Base-by-base conservation (phyloP, 2,329 filamentous ascomycete species). In the Fusarium armeniacum region DNA sequence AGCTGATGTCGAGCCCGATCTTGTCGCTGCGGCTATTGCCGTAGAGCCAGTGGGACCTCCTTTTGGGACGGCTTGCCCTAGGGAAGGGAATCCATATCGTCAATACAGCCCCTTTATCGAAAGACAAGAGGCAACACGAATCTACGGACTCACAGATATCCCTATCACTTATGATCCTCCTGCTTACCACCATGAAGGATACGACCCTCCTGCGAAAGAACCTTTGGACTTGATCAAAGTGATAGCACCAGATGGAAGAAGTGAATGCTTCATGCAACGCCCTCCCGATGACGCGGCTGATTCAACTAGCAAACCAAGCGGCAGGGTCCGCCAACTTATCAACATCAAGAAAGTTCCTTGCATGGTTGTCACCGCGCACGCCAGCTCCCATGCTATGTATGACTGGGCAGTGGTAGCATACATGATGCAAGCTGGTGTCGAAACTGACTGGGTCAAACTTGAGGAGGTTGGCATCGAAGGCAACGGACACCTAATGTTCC, bases 31-130 rank as follows among this genome's bases (percentile, higher is more conserved):
- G 1, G 81, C 88, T 22, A 75, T 89, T 2, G 79, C 82, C 1
- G 65, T 89, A 15, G 87, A 89, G 69, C 86, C 86, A 0, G 74
- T 78, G 6, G 86, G 86, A 0, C 86, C 86, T 2, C 86, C 85
- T 0, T 87, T 84, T 68, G 78, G 77, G 13, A 70, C 54, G 2
- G 65, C 70, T 3, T 52, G 55, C 13, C 36, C 56, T 0, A 65
- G 51, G 10, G 36, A 9, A 41, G 45, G 16, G 11, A 69, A 64
- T 20, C 52, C 47, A 1, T 61, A 62, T 20, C 69, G 70, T 6
- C 32, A 38, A 4, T 78, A 73, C 55, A 72, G 54, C 4, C 56
- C 70, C 3, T 72, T 64, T 30, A 67, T 78, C 11, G 51, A 58
- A 6, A 50, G 75, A 20, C 76, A 80, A 30, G 64, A 76, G 2